Evolutionary conservation across 2,329 filamentous ascomycete species (phyloP).

Genomic region (Pseudodiploospora longispora): DNA sequence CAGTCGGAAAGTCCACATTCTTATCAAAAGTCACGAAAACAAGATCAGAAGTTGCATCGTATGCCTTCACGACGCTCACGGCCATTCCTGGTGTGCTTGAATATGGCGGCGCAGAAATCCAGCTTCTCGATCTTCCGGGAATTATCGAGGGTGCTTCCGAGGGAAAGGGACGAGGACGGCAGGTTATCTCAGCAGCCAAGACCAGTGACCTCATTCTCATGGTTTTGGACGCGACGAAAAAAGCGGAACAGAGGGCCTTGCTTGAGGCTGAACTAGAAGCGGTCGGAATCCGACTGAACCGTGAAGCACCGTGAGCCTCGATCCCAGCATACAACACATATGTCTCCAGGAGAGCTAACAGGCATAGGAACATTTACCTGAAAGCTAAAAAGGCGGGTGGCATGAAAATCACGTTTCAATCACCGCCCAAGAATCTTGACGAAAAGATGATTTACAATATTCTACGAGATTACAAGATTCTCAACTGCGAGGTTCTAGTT

Average conservation of each 20-base stretch:
- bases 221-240: constrained; percentile 94
- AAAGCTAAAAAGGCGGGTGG: constrained; percentile 93
- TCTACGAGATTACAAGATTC: constrained; percentile 94
- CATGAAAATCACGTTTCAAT: constrained; percentile 96
- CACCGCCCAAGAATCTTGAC: constrained; percentile 82
- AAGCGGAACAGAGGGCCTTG: constrained; percentile 82
- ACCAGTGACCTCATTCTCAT: constrained; percentile 96
- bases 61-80: constrained; percentile 94
- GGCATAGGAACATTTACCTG: constrained; percentile 80
- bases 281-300: constrained; percentile 88
- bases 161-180: constrained; percentile 88
- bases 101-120: constrained; percentile 96
- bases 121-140: constrained; percentile 92
- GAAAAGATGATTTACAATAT: constrained; percentile 99
- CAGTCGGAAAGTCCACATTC: constrained; percentile 97
- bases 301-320: constrained; percentile 68
- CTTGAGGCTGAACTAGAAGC: constrained; percentile 90
- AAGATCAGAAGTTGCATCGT: constrained; percentile 89
- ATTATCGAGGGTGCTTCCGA: constrained; percentile 97
- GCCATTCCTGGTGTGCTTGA: constrained; percentile 96
- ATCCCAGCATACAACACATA: neutral
- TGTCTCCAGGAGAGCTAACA: neutral
- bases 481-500: constrained; percentile 93
- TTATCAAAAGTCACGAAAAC: constrained; percentile 99
- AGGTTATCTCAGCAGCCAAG: constrained; percentile 97